Percentiles rank a stretch among this genome's conserved stretches.
Evolutionary conservation across 202 grass and related monocot species (phyloP).

Genomic region (Schoenoplectus triqueter): DNA sequence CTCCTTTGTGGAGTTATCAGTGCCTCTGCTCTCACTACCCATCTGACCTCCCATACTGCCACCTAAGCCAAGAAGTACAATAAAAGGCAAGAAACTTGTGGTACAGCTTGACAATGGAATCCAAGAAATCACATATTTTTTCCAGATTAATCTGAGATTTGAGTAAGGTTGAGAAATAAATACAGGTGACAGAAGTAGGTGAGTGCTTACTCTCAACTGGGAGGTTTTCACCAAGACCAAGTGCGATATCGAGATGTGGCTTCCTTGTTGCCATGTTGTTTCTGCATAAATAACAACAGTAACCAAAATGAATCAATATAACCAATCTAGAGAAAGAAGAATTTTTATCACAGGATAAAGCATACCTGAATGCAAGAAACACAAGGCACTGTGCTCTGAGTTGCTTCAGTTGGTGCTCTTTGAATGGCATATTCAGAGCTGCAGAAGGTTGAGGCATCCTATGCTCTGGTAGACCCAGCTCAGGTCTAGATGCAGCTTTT

Average conservation of each 20-base stretch:
- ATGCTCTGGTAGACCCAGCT: slow-evolving; percentile 57
- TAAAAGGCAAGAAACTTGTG: slow-evolving; percentile 4
- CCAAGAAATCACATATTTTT: background rate
- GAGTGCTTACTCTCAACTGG: slow-evolving; percentile 67
- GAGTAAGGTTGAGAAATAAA: slow-evolving; percentile 38
- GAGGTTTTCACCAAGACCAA: slow-evolving; percentile 60
- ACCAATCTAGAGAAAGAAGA: slow-evolving; percentile 16
- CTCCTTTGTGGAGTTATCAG: slow-evolving; percentile 77
- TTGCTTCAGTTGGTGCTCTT: slow-evolving; percentile 98
- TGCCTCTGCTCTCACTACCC: slow-evolving; percentile 65
- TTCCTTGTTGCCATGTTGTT: slow-evolving; percentile 87
- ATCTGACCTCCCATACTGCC: slow-evolving; percentile 51
- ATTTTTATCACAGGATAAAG: slow-evolving; percentile 26
- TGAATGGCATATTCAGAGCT: slow-evolving; percentile 62
- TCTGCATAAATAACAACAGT: slow-evolving; percentile 47
- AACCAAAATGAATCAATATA: slow-evolving; percentile 12
- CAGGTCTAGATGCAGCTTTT: slow-evolving; percentile 50
- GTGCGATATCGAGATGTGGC: slow-evolving; percentile 96
- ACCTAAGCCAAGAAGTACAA: slow-evolving; percentile 52
- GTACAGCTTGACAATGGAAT: background rate
- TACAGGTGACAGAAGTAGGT: slow-evolving; percentile 24
- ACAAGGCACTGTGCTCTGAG: slow-evolving; percentile 99
- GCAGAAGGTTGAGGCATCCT: slow-evolving; percentile 54
- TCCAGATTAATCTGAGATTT: slow-evolving; percentile 38
- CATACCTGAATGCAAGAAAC: slow-evolving; percentile 97